phyloP scores from a whole-genome alignment of 1,284 basidiomycete genomes.

The Apiotrichum mycotoxinovorans region DNA sequence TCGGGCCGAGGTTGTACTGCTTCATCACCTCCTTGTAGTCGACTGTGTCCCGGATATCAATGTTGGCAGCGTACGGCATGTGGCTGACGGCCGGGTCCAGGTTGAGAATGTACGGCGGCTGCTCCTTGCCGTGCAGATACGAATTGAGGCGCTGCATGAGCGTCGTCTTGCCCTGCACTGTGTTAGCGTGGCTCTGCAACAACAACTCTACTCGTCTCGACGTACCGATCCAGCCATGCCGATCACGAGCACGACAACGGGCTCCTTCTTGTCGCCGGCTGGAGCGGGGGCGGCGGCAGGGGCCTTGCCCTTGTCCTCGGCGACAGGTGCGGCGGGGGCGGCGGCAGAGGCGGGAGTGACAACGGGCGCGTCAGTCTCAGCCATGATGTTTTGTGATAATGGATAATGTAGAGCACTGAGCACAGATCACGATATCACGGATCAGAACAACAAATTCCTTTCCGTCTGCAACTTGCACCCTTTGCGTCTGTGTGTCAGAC shows the following conservation, averaged over 20 bases:
- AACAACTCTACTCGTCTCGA: background rate
- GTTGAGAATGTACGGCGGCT: conserved; percentile 92
- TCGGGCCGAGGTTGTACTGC: conserved; percentile 98
- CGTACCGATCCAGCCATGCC: conserved; percentile 51
- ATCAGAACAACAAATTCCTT: no score
- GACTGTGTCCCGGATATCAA: conserved; percentile 96
- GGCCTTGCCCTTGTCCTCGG: background rate
- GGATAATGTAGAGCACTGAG: background rate
- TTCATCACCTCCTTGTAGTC: conserved; percentile 99
- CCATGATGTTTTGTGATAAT: background rate
- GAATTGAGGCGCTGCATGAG: conserved; percentile 92
- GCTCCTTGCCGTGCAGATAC: conserved; percentile 62
- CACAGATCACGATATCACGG: no score
- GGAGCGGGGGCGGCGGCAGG: background rate
- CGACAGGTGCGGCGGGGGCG: background rate
- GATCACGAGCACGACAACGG: conserved; percentile 78
- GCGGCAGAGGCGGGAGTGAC: background rate
- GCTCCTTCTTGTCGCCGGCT: conserved; percentile 54
- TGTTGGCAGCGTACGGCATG: conserved; percentile 90
- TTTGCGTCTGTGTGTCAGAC: no score
- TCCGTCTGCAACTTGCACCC: no score
- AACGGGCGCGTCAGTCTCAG: background rate
- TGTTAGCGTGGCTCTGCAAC: background rate
- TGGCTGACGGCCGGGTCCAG: conserved; percentile 92
- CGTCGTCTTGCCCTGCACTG: conserved; percentile 83